Conservation (phyloP, 768 basidiomycete species). For the Suillus subaureus region DNA sequence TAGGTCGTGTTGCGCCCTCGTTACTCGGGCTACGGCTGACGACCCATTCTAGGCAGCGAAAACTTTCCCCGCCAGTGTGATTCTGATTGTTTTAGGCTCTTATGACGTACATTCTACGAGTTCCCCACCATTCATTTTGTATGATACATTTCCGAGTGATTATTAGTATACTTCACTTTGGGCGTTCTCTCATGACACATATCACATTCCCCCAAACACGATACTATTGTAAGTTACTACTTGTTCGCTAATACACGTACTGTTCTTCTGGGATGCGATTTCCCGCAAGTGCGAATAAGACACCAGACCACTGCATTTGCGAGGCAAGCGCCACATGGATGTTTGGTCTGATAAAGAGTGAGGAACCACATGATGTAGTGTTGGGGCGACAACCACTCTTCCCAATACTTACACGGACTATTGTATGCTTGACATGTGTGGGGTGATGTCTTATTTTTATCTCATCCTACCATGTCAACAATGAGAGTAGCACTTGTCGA, state of each 20-base stretch:
- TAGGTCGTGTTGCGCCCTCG: conserved; percentile 12
- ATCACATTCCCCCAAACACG: not conserved
- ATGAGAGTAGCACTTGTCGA: not conserved
- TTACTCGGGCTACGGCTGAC: not conserved
- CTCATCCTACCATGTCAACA: not conserved
- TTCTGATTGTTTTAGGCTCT: not conserved
- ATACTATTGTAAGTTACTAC: not conserved
- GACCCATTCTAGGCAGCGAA: conserved; percentile 21
- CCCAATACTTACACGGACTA: not conserved
- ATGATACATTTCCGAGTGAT: not conserved
- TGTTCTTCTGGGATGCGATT: not conserved
- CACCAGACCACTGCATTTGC: not conserved
- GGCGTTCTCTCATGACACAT: not conserved
- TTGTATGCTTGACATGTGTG: not conserved
- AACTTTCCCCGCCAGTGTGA: conserved; percentile 19
- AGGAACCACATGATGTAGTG: not conserved
- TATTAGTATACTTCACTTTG: not conserved
- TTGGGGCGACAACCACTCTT: too few relatives aligned
- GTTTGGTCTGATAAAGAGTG: not conserved
- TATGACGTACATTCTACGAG: not conserved
- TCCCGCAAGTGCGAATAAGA: not conserved
- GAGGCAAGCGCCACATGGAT: not conserved
- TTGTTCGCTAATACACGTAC: not conserved
- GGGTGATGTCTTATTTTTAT: not conserved
- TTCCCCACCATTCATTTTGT: not conserved